Evolutionary conservation across 805 yeast genomes (phyloP).

Genomic region (Priceomyces fermenticarens): DNA sequence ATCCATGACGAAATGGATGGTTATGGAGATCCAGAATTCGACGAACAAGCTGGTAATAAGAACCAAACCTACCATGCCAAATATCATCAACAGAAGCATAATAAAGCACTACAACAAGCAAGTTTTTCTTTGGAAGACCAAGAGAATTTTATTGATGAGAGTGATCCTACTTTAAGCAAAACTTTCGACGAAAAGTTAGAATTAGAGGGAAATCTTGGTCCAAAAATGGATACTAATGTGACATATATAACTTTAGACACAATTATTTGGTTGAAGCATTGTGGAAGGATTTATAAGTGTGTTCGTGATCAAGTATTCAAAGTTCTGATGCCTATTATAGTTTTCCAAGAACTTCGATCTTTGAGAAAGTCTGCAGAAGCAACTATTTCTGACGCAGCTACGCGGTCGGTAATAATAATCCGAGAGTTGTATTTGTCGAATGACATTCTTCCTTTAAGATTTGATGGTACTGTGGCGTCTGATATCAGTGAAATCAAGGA

Average conservation of each 20-base stretch:
- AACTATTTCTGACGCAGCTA: slow-evolving; percentile 74
- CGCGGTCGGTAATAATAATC: slow-evolving; percentile 72
- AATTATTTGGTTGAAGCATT: slow-evolving; percentile 76
- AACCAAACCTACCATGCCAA: slow-evolving; percentile 7
- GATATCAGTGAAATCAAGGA: slow-evolving; percentile 71
- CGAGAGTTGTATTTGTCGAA: slow-evolving; percentile 61
- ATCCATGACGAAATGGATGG: slow-evolving; percentile 22
- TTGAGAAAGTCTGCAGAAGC: slow-evolving; percentile 69
- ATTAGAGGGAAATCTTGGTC: slow-evolving; percentile 51
- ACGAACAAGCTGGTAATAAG: slow-evolving; percentile 23
- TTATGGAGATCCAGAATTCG: slow-evolving; percentile 28
- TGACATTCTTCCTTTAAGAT: slow-evolving; percentile 57
- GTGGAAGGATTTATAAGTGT: slow-evolving; percentile 72
- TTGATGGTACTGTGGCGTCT: slow-evolving; percentile 66
- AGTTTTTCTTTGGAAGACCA: slow-evolving; percentile 14
- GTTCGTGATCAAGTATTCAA: slow-evolving; percentile 57
- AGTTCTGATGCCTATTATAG: slow-evolving; percentile 67
- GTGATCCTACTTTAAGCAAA: slow-evolving; percentile 10
- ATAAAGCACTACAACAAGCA: slow-evolving; percentile 14
- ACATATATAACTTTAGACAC: slow-evolving; percentile 70
- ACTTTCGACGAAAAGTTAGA: not conserved
- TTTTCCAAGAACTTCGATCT: slow-evolving; percentile 74
- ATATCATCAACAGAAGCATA: slow-evolving; percentile 18
- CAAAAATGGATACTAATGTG: slow-evolving; percentile 52
- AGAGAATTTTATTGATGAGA: slow-evolving; percentile 3